Percentiles rank a stretch among this genome's conserved stretches.
These are phyloP conservation scores for Mycena albidolilacea DNA, from an alignment of 768 basidiomycete species.

Conservation along the genomic window DNA sequence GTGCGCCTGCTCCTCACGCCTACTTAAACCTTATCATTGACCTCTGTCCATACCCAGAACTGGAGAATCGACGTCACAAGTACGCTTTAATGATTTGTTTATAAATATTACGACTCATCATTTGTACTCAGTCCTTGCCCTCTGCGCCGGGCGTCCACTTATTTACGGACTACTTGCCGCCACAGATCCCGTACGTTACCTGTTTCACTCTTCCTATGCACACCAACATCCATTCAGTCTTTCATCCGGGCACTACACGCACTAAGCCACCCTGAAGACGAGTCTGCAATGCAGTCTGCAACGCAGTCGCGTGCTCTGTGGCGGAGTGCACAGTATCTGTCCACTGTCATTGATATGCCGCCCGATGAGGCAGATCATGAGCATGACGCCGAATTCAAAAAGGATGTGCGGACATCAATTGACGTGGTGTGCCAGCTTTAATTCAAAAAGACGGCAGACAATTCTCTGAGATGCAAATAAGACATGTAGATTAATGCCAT, in stretches of 20 bases:
- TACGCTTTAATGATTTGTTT: neutral
- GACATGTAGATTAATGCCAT: too few relatives aligned
- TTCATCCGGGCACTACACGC: constrained; percentile 20
- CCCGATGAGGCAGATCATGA: neutral
- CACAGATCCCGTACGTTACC: constrained; percentile 20
- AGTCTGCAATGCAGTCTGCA: neutral
- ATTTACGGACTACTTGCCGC: constrained; percentile 6
- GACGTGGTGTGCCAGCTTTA: constrained; percentile 12
- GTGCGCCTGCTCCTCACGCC: constrained; percentile 7
- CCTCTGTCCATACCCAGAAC: neutral
- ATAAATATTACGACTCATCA: neutral
- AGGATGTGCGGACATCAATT: neutral
- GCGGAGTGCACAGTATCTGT: neutral
- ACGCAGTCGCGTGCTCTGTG: neutral
- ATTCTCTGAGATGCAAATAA: too few relatives aligned
- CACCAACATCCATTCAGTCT: constrained; percentile 13
- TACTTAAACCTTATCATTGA: neutral
- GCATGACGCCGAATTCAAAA: neutral
- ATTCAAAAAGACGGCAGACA: neutral
- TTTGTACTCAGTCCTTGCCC: constrained; percentile 2
- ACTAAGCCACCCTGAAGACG: constrained; percentile 8
- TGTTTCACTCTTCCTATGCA: neutral
- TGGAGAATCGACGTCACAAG: constrained; percentile 8
- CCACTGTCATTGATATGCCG: constrained; percentile 12
- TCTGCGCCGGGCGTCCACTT: neutral